Evolutionary conservation across 2,329 filamentous ascomycete species (phyloP).

Genomic region (Cordyceps pruinosa): DNA sequence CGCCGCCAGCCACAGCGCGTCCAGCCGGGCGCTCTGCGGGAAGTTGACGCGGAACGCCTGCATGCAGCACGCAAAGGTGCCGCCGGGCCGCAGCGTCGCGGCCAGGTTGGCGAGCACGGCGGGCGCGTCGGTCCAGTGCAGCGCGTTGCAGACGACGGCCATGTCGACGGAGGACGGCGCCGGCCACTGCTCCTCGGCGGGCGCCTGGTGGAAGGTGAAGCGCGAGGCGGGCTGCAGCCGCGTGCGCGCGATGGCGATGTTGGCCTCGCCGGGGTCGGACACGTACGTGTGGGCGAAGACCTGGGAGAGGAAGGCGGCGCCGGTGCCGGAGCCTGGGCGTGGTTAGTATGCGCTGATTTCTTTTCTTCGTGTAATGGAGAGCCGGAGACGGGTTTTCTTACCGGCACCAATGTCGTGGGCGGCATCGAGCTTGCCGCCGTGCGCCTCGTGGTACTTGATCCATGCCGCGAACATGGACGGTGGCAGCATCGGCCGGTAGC

Average conservation of each 20-base stretch:
- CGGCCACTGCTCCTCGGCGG: constrained; percentile 5
- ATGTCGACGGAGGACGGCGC: neutral
- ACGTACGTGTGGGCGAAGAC: constrained; percentile 10
- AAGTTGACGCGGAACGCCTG: constrained; percentile 10
- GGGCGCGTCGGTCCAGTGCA: constrained; percentile 9
- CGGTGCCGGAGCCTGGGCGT: constrained; percentile 2
- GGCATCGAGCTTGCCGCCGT: constrained; percentile 6
- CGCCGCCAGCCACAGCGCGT: constrained; percentile 4
- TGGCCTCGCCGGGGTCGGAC: constrained; percentile 11
- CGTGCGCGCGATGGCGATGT: constrained; percentile 4
- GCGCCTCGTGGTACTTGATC: constrained; percentile 5
- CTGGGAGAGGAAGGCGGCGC: constrained; percentile 6
- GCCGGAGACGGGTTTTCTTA: neutral
- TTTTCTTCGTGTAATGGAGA: neutral
- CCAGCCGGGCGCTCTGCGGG: neutral
- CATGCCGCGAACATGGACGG: constrained; percentile 10
- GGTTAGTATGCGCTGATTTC: neutral
- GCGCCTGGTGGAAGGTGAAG: constrained; percentile 1
- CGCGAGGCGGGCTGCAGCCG: neutral
- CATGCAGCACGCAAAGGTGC: constrained; percentile 9
- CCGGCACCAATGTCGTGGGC: constrained; percentile 11
- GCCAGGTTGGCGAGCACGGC: constrained; percentile 5
- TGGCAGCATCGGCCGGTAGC: constrained; percentile 3
- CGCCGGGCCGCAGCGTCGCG: neutral
- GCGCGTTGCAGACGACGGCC: constrained; percentile 11